Conservation (phyloP, 2,329 filamentous ascomycete genomes). For the Colletotrichum kahawae region DNA sequence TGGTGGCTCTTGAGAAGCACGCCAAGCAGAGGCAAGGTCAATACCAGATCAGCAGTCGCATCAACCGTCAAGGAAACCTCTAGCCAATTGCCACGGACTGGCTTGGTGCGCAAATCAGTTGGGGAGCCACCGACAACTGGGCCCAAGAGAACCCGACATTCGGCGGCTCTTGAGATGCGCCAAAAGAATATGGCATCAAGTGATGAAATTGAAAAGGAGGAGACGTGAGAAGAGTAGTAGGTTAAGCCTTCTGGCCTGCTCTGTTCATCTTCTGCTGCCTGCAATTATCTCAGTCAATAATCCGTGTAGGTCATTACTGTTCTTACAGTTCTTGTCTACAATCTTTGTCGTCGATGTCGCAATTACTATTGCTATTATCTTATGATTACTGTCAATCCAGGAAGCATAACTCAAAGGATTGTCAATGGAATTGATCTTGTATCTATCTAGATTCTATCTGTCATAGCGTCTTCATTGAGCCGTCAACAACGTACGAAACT, state of each 20-base stretch:
- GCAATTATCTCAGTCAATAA: neutral
- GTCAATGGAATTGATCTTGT: fast-evolving
- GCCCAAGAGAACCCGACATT: neutral
- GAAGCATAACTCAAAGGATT: neutral
- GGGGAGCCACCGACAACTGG: fast-evolving
- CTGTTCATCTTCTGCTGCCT: neutral
- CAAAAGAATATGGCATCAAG: neutral
- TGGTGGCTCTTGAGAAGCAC: neutral
- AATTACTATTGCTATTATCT: fast-evolving
- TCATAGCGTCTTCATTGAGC: neutral
- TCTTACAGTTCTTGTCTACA: neutral
- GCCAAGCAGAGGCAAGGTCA: neutral
- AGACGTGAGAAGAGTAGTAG: fast-evolving
- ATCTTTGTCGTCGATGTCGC: neutral
- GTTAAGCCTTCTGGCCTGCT: neutral
- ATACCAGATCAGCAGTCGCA: neutral
- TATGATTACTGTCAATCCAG: neutral
- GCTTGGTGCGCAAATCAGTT: neutral
- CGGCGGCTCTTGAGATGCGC: neutral
- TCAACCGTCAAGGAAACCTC: neutral
- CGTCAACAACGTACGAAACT: neutral
- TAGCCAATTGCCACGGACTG: neutral
- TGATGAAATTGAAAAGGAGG: fast-evolving
- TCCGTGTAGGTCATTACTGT: neutral
- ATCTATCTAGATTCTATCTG: neutral